These are phyloP conservation scores for Protomyces lactucae-debilis DNA, from an alignment of 1,139 yeast species.

Conservation along the genomic window DNA sequence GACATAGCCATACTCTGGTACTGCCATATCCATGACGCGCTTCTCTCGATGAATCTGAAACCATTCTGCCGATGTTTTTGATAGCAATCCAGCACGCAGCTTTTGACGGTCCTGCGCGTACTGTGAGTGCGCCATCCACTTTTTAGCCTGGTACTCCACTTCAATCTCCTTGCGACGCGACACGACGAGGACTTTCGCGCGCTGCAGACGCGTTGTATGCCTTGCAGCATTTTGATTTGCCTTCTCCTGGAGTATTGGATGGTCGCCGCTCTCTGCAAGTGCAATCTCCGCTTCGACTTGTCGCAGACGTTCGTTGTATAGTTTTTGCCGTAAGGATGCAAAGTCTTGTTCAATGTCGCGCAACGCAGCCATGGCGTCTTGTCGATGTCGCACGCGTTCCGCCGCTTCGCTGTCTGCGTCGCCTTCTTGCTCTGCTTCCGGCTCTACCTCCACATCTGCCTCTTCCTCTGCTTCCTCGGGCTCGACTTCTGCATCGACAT, in stretches of 20 bases:
- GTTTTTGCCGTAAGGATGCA: background rate
- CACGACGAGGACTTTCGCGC: constrained; percentile 64
- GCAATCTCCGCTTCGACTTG: constrained; percentile 3
- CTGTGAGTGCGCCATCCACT: constrained; percentile 82
- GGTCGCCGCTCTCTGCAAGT: constrained; percentile 17
- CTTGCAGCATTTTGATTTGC: constrained; percentile 52
- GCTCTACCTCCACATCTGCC: constrained; percentile 31
- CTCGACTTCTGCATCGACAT: constrained; percentile 27
- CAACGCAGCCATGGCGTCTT: constrained; percentile 20
- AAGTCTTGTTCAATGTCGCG: constrained; percentile 17
- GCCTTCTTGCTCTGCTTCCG: constrained; percentile 8
- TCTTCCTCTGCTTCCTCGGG: constrained; percentile 36
- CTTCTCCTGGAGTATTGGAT: constrained; percentile 41
- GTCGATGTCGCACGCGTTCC: constrained; percentile 17
- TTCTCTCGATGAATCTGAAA: constrained; percentile 87
- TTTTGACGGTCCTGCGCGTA: constrained; percentile 67
- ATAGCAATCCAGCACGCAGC: constrained; percentile 58
- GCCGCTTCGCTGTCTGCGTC: constrained; percentile 17
- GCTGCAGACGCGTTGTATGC: constrained; percentile 71
- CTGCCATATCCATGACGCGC: constrained; percentile 72
- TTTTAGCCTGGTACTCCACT: constrained; percentile 70
- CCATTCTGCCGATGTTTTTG: constrained; percentile 81
- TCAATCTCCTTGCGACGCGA: constrained; percentile 63
- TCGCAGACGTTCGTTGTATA: constrained; percentile 1
- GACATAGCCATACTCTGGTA: constrained; percentile 45